Evolutionary conservation across 805 yeast genomes (phyloP).

Genomic region (Metschnikowia gruessii): DNA sequence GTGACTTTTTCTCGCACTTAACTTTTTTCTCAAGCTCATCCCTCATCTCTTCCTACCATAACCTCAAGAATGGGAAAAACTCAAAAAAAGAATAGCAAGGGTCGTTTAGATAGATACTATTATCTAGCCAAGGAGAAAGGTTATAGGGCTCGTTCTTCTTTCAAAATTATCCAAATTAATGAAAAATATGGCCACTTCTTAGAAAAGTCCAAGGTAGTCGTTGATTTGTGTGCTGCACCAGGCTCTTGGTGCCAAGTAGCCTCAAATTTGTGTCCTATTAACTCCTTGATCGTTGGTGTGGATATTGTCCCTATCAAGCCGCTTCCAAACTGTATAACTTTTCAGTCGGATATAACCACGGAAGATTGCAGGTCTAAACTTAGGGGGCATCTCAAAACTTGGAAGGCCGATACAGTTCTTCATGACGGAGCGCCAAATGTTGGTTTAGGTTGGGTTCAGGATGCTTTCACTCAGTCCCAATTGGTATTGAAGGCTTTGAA

Average conservation of each 20-base stretch:
- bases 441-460: slow-evolving; percentile 99
- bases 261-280: slow-evolving; percentile 84
- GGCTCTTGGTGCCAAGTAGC: slow-evolving; percentile 99
- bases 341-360: slow-evolving; percentile 96
- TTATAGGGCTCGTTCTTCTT: slow-evolving; percentile 97
- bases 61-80: slow-evolving; percentile 69
- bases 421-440: slow-evolving; percentile 99
- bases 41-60: slow-evolving; percentile 8
- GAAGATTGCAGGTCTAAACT: slow-evolving; percentile 95
- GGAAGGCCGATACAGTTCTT: slow-evolving; percentile 97
- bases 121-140: slow-evolving; percentile 97
- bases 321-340: slow-evolving; percentile 90
- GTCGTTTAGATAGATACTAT: slow-evolving; percentile 98
- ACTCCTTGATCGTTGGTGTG: slow-evolving; percentile 95
- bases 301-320: slow-evolving; percentile 97
- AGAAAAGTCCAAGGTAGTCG: slow-evolving; percentile 91
- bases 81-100: slow-evolving; percentile 94
- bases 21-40: slow-evolving; percentile 11
- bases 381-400: slow-evolving; percentile 94
- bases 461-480: slow-evolving; percentile 97
- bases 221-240: slow-evolving; percentile 98
- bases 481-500: slow-evolving; percentile 90
- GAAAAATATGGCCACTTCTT: slow-evolving; percentile 95
- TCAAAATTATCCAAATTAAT: slow-evolving; percentile 88
- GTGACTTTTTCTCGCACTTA: slow-evolving; percentile 14